A percentile compares a stretch with the other conserved stretches of the same genome.
phyloP scores from a whole-genome alignment of 306 rosid species.

The Castanea crenata region DNA sequence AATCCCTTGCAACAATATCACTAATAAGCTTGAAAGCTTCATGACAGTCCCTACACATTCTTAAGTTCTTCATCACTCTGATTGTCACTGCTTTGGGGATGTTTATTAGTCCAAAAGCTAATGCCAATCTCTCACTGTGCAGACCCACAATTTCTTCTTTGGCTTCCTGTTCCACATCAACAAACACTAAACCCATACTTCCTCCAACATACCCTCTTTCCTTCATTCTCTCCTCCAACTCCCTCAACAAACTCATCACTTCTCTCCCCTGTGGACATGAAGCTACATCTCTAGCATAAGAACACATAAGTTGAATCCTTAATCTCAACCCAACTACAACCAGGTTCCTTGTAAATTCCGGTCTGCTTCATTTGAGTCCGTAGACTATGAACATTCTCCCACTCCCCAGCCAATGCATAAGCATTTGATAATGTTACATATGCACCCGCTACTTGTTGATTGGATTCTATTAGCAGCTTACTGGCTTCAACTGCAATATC shows the following conservation, averaged over 20 bases:
- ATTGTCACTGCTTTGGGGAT: constrained; percentile 58
- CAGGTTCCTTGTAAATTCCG: constrained; percentile 69
- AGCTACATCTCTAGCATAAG: constrained; percentile 61
- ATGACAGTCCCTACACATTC: constrained; percentile 78
- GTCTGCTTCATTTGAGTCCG: constrained; percentile 60
- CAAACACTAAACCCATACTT: constrained; percentile 62
- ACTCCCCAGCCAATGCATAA: constrained; percentile 69
- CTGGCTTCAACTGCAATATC: constrained; percentile 75
- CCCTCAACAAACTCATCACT: constrained; percentile 44
- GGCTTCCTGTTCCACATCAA: constrained; percentile 79
- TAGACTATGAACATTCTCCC: constrained; percentile 61
- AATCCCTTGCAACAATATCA: constrained; percentile 68
- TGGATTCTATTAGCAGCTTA: constrained; percentile 55
- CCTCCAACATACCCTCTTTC: constrained; percentile 68
- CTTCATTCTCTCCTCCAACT: constrained; percentile 65
- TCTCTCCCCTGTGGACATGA: constrained; percentile 41
- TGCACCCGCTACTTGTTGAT: constrained; percentile 63
- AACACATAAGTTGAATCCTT: constrained; percentile 59
- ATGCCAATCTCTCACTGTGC: constrained; percentile 84
- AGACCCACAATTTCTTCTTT: constrained; percentile 56
- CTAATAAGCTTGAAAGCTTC: constrained; percentile 75
- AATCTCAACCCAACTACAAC: constrained; percentile 86
- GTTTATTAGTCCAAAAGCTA: constrained; percentile 74
- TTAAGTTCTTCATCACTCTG: constrained; percentile 86
- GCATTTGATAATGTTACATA: constrained; percentile 70